phyloP scores from a whole-genome alignment of 495 filamentous ascomycete genomes.

The Lentithecium fluviatile region DNA sequence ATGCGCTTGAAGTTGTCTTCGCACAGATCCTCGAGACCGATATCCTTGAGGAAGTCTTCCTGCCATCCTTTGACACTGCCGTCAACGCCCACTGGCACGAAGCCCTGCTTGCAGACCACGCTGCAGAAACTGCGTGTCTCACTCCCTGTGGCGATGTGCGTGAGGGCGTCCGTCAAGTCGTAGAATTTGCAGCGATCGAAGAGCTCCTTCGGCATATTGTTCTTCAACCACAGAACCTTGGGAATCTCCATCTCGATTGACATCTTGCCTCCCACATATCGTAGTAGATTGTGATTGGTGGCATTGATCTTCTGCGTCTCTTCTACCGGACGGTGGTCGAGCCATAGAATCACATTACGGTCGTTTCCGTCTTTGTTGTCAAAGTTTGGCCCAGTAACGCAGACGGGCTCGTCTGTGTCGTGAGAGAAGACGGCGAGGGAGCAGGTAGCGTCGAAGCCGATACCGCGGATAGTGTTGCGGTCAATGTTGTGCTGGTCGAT shows the following conservation, averaged over 20 bases:
- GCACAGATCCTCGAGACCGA: conserved; percentile 77
- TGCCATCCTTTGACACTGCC: conserved; percentile 99
- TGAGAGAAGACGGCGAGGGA: conserved; percentile 86
- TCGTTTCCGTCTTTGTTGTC: conserved; percentile 67
- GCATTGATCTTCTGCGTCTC: conserved; percentile 91
- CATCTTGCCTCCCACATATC: conserved; percentile 96
- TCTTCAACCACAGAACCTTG: conserved; percentile 96
- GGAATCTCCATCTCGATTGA: conserved; percentile 99
- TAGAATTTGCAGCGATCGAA: conserved; percentile 95
- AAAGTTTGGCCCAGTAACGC: conserved; percentile 85
- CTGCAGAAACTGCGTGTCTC: conserved; percentile 92
- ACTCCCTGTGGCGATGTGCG: conserved; percentile 90
- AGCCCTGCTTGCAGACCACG: conserved; percentile 93
- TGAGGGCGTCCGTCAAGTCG: conserved; percentile 89
- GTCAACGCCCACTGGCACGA: conserved; percentile 90
- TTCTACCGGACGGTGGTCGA: conserved; percentile 85
- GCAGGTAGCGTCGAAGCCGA: conserved; percentile 97
- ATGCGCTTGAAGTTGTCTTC: conserved; percentile 86
- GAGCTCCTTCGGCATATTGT: conserved; percentile 89
- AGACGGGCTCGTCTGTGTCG: conserved; percentile 84
- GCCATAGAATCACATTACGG: conserved; percentile 88
- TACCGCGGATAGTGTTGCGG: conserved; percentile 69
- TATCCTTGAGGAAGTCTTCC: conserved; percentile 80
- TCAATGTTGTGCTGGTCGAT: conserved; percentile 76
- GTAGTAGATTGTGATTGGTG: conserved; percentile 86